Evolutionary conservation across 169 alveolate genomes (phyloP).

Genomic region (Plasmodium ovale): DNA sequence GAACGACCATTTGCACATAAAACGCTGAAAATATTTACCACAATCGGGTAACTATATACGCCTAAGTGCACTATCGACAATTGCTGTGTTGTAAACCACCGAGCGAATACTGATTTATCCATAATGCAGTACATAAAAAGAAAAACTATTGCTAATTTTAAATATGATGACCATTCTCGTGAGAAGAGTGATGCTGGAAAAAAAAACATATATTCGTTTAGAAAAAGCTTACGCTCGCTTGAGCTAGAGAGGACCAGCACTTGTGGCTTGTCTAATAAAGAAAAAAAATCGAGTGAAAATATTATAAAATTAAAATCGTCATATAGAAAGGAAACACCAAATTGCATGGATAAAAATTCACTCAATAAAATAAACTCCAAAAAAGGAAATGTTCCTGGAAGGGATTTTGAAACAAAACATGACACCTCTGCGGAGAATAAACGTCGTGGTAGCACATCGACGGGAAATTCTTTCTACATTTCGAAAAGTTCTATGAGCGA

Average conservation of each 20-base stretch:
- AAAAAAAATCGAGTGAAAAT: conserved; percentile 2
- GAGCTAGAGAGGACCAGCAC: not conserved
- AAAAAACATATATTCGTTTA: not conserved
- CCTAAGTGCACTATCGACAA: too few species aligned
- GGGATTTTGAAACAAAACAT: not conserved
- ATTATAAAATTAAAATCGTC: conserved; percentile 10
- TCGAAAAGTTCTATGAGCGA: not conserved
- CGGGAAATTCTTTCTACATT: not conserved
- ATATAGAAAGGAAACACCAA: conserved; percentile 2
- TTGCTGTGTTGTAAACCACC: too few species aligned
- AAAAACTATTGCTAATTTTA: conserved; percentile 29
- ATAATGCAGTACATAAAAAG: conserved; percentile 32
- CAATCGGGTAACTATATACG: too few species aligned
- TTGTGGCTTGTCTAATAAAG: conserved; percentile 7
- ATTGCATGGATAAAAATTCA: not conserved
- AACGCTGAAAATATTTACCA: too few species aligned
- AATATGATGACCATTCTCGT: conserved; percentile 9
- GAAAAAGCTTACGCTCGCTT: conserved; percentile 22
- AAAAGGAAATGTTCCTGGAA: not conserved
- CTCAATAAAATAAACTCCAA: not conserved
- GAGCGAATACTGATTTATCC: not conserved
- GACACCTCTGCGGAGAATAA: not conserved
- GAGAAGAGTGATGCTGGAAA: not conserved
- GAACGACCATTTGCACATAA: too few species aligned
- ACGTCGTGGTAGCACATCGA: not conserved